phyloP scores from a whole-genome alignment of 75 land plant genomes.

The Cunninghamia lanceolata region DNA sequence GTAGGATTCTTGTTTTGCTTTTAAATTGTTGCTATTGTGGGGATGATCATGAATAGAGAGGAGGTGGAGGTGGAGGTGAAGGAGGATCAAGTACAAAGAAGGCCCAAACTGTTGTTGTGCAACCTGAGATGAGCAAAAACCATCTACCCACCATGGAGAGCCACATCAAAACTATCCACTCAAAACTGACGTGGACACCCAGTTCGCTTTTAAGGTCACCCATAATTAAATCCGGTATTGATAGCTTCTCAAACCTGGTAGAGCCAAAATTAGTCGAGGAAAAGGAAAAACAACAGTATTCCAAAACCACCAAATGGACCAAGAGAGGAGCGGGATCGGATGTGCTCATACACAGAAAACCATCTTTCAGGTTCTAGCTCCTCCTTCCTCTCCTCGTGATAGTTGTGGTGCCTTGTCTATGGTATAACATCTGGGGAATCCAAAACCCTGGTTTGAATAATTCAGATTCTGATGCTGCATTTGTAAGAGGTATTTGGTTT shows the following conservation, averaged over 20 bases:
- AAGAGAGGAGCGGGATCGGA: neutral
- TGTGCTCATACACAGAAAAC: neutral
- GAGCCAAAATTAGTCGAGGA: constrained; percentile 16
- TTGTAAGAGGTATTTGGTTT: constrained; percentile 15
- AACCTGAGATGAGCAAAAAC: constrained; percentile 6
- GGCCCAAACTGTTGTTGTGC: neutral
- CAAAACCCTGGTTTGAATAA: neutral
- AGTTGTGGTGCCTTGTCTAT: constrained; percentile 36
- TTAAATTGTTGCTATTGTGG: neutral
- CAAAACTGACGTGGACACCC: constrained; percentile 39
- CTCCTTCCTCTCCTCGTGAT: constrained; percentile 37
- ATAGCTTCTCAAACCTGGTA: constrained; percentile 45
- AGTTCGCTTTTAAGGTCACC: constrained; percentile 62
- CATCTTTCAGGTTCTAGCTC: constrained; percentile 22
- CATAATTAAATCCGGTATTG: constrained; percentile 52
- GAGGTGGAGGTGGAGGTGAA: neutral
- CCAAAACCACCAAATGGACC: constrained; percentile 6
- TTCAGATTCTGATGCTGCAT: constrained; percentile 16
- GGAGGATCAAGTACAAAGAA: neutral
- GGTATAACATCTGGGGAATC: constrained; percentile 29
- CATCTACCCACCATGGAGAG: neutral
- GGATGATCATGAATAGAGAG: neutral
- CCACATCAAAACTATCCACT: constrained; percentile 12
- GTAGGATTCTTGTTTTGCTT: neutral
- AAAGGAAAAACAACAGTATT: neutral